Evolutionary conservation across 306 rosid species (phyloP), one percentile per base, ranked within the genome.

Genomic region (Biancaea sappan): DNA sequence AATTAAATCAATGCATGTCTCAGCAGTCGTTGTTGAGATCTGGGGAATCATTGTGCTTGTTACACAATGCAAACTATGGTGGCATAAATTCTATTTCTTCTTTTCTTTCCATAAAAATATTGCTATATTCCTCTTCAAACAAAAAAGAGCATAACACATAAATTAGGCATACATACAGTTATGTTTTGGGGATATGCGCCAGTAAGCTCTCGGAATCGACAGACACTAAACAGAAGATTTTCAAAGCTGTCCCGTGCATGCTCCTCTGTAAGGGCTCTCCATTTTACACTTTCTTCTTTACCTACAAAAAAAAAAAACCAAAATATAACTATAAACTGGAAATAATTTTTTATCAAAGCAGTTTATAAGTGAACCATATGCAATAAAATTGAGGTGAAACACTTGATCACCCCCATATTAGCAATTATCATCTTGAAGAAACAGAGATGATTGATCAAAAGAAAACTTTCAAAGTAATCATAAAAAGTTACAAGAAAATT

Each of bases 221-320:
- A 93, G 60, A 93, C 83, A 74, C 97, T 93, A 74, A 93, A 91
- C 26, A 91, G 86, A 82, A 93, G 98, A 82, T 93, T 93, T 80
- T 89, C 98, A 67, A 93, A 93, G 80, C 98, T 93, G 82, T 93
- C 97, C 56, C 98, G 79, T 28, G 98, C 98, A 82, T 93, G 96
- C 83, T 93, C 98, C 87, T 93, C 98, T 5, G 98, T 93, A 38
- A 93, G 91, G 60, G 97, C 86, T 74, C 97, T 85, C 82, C 69
- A 79, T 79, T 88, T 89, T 68, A 93, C 86, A 73, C 75, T 77
- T 76, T 89, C 92, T 66, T 72, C 77, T 58, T 85, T 86, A 41
- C 94, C 98, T 93, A 60, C 53, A 78, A 7, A 75, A 57, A 78
- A 7, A 75, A 57, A 67, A 52, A 77, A 71, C 35, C 66, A 64